Conservation (phyloP, 345 rosid species). For the Eutrema heterophyllum region DNA sequence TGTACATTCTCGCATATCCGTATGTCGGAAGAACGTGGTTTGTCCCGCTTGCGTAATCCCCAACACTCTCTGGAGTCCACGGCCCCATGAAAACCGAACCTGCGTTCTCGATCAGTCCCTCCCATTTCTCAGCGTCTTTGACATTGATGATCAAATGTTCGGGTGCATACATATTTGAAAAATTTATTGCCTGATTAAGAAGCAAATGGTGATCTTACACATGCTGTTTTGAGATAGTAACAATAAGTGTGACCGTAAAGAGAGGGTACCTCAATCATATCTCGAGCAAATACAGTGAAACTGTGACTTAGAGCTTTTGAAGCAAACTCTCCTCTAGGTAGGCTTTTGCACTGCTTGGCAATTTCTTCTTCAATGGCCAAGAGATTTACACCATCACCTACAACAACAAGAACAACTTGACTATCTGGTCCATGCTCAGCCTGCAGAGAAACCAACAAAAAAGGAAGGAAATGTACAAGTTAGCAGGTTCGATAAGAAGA, state of each 20-base stretch:
- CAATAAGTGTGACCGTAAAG: not conserved
- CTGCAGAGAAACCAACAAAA: conserved; percentile 36
- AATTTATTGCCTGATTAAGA: conserved; percentile 52
- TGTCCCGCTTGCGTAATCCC: conserved; percentile 94
- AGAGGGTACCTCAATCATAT: conserved; percentile 65
- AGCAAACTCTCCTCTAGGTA: conserved; percentile 86
- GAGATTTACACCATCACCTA: conserved; percentile 70
- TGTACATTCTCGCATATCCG: conserved; percentile 88
- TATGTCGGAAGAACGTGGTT: conserved; percentile 90
- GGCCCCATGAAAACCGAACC: conserved; percentile 88
- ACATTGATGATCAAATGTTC: conserved; percentile 91
- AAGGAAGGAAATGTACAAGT: not conserved
- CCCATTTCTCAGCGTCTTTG: conserved; percentile 92
- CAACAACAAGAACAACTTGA: conserved; percentile 86
- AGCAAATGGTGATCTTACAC: not conserved
- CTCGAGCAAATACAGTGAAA: conserved; percentile 70
- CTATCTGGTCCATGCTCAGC: conserved; percentile 99
- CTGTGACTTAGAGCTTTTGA: conserved; percentile 81
- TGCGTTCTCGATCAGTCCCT: conserved; percentile 72
- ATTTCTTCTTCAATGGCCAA: conserved; percentile 77
- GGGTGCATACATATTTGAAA: conserved; percentile 90
- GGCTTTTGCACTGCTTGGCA: conserved; percentile 57
- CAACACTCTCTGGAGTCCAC: conserved; percentile 98
- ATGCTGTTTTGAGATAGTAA: not conserved
- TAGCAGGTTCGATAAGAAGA: not conserved